Evolutionary conservation across 768 basidiomycete species (phyloP), one percentile per base, ranked within the genome.

Genomic region (Cystofilobasidium bisporidii): DNA sequence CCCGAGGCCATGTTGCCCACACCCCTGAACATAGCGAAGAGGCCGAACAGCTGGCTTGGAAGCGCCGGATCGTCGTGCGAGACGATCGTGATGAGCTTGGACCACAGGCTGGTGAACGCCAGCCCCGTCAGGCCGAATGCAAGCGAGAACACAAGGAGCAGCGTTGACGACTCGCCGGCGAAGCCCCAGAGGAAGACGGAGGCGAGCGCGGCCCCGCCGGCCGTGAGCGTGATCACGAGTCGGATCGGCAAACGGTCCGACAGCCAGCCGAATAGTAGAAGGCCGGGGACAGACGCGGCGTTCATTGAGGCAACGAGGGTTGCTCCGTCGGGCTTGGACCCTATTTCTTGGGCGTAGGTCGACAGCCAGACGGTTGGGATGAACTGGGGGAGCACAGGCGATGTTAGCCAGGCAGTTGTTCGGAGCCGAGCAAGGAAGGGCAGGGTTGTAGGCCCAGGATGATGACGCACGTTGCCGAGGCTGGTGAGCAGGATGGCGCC

Each of bases 141-240:
- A 24, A 76, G 45, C 1, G 66, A 70, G 55, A 76, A 76, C 0
- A 67, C 55, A 2, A 74, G 64, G 33, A 76, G 65, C 5, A 71
- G 61, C 12, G 50, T 71, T 1, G 24, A 10, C 14, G 69, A 43
- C 26, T 69, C 68, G 24, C 72, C 72, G 2, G 72, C 73, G 65
- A 76, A 75, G 11, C 75, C 75, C 75, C 75, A 76, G 30, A 75
- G 63, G 67, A 76, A 70, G 28, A 74, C 67, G 55, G 73, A 76
- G 1, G 74, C 56, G 0, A 72, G 30, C 11, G 75, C 71, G 17
- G 72, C 64, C 2, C 72, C 74, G 11, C 72, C 32, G 70, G 72
- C 73, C 18, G 73, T 73, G 26, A 74, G 57, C 4, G 70, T 24
- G 60, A 76, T 73, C 64, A 73, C 71, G 56, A 60, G 14, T 12